phyloP scores from a whole-genome alignment of 352 stramenopile genomes.

The Phytophthora pistaciae region DNA sequence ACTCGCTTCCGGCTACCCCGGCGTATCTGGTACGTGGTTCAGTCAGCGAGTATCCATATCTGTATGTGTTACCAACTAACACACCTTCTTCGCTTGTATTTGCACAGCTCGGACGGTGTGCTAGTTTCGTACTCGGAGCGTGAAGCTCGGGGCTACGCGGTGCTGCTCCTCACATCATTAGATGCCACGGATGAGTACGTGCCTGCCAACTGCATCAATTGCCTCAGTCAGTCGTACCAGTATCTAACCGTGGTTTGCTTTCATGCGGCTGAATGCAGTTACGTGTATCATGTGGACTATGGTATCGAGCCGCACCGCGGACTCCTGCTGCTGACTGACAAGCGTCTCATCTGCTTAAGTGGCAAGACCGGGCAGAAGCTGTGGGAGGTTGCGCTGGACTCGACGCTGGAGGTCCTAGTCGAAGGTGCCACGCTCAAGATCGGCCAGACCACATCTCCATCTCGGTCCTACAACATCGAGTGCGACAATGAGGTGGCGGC shows the following conservation, averaged over 20 bases:
- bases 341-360: conserved; percentile 82
- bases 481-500: conserved; percentile 69
- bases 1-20: conserved; percentile 78
- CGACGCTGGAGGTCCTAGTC: conserved; percentile 68
- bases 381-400: conserved; percentile 87
- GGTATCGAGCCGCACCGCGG: conserved; percentile 70
- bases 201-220: conserved; percentile 2
- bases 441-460: conserved; percentile 50
- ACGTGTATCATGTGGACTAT: conserved; percentile 88
- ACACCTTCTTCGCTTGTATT: conserved; percentile 6
- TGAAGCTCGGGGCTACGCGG: conserved; percentile 77
- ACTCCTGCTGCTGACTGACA: conserved; percentile 84
- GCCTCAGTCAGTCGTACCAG: not conserved
- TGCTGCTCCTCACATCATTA: conserved; percentile 78
- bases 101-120: conserved; percentile 71
- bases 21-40: conserved; percentile 72
- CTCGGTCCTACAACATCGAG: conserved; percentile 74
- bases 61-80: conserved; percentile 1
- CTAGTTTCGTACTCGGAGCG: conserved; percentile 86
- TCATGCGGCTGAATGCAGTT: conserved; percentile 45
- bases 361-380: conserved; percentile 78
- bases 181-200: conserved; percentile 86
- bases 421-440: conserved; percentile 56
- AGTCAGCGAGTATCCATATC: not conserved
- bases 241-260: not conserved